Base-by-base conservation (phyloP, 768 basidiomycete species). In the Clathrus columnatus region DNA sequence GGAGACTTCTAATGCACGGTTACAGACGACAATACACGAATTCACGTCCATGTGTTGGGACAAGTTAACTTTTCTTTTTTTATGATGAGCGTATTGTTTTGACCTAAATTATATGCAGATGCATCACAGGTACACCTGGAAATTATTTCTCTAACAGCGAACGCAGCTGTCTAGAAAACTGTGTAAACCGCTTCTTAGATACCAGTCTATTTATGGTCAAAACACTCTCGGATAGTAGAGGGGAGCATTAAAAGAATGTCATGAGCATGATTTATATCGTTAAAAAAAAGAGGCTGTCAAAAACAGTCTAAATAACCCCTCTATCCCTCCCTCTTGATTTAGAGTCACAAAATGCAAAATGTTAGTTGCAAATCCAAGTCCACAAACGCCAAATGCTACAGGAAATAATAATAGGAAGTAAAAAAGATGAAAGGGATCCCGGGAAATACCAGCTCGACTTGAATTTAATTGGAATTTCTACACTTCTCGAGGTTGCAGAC, bases 181-280 rank as follows among this genome's bases (percentile, higher is more conserved):
- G 94, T 65, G 91, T 95, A 49, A 89, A 90, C 56, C 77, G 93
- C 56, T 97, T 96, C 73, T 72, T 97, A 62, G 94, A 97, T 72
- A 81, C 84, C 32, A 87, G 83, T 64, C 69, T 91, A 42, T 88
- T 81, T 71, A 78, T 97, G 74, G 84, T 96, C 56, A 80, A 81
- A 60, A 77, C 80, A 7, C 45, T 54, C 5, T 85, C 29, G 70
- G 76, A 57, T 60, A 65, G 43, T 69, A 72, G 36, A 69, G 73
- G 56, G 75, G 84, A 28, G 18, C 5, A 2, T 18, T 54, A 8
- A 54, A 11, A 45, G 7, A 41, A 6, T 20, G 27, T 24, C 20
- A 50, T 17, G 24, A 17, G 28, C 32, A 56, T 44, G 7, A 7
- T 44, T 14, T 32, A 17, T 17, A 24, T 44, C 23, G 5, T 10